Conservation (phyloP, 176 grass and related monocot species). For the Avena eriantha region DNA sequence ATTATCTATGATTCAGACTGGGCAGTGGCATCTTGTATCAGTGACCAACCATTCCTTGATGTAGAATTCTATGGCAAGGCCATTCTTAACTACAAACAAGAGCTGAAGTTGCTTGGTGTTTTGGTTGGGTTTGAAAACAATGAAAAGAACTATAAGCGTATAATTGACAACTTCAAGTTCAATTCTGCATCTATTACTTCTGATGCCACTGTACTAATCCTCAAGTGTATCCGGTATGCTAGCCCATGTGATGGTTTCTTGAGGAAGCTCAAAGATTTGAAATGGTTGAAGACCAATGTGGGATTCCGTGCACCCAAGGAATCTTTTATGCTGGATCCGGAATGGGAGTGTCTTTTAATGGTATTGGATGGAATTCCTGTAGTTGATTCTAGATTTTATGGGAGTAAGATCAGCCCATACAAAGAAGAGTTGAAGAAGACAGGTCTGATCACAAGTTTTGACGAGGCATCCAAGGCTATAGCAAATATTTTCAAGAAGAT, state of each 20-base stretch:
- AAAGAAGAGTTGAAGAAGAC: slow-evolving; percentile 52
- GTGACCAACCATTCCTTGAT: slow-evolving; percentile 65
- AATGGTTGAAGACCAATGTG: slow-evolving; percentile 71
- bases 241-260: slow-evolving; percentile 31
- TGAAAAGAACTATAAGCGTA: slow-evolving; percentile 43
- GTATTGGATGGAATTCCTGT: slow-evolving; percentile 41
- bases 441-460: slow-evolving; percentile 45
- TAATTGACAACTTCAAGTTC: slow-evolving; percentile 66
- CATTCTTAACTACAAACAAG: slow-evolving; percentile 49
- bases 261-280: slow-evolving; percentile 43
- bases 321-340: slow-evolving; percentile 48
- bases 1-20: slow-evolving; percentile 59
- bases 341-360: slow-evolving; percentile 62
- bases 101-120: slow-evolving; percentile 77
- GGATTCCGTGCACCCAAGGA: slow-evolving; percentile 52
- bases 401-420: slow-evolving; percentile 41
- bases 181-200: slow-evolving; percentile 47
- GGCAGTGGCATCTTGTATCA: slow-evolving; percentile 45
- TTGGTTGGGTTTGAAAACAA: slow-evolving; percentile 41
- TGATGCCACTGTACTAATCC: slow-evolving; percentile 54
- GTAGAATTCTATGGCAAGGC: slow-evolving; percentile 47
- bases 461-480: slow-evolving; percentile 51
- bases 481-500: slow-evolving; percentile 41
- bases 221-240: slow-evolving; percentile 51
- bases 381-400: slow-evolving; percentile 68